These are phyloP conservation scores for Salix viminalis DNA, from an alignment of 345 rosid genomes.

Conservation along the genomic window DNA sequence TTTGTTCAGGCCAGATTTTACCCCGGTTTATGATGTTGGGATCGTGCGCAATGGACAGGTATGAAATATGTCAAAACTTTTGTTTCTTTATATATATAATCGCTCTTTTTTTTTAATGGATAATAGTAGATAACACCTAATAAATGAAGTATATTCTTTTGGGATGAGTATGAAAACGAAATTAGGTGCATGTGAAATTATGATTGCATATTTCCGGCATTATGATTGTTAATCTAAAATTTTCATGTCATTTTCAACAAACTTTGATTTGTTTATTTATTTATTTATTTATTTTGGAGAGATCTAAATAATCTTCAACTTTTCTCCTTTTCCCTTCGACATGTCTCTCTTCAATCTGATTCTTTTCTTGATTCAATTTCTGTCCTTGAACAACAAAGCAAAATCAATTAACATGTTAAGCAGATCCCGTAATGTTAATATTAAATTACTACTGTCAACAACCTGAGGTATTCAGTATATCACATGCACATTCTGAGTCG, in stretches of 20 bases:
- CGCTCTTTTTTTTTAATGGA: neutral
- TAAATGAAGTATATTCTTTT: neutral
- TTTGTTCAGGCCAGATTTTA: conserved; percentile 60
- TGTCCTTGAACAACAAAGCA: neutral
- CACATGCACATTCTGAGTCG: neutral
- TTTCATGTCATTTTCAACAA: neutral
- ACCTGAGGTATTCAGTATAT: neutral
- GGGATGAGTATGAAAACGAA: neutral
- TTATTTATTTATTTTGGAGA: neutral
- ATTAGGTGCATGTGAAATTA: too few species aligned
- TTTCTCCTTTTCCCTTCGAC: neutral
- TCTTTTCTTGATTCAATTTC: neutral
- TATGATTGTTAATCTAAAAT: too few species aligned
- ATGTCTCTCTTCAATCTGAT: neutral
- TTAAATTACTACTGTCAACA: neutral
- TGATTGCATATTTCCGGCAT: neutral
- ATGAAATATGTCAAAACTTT: neutral
- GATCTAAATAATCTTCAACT: too few species aligned
- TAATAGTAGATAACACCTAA: neutral
- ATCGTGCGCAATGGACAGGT: conserved; percentile 41
- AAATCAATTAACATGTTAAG: neutral
- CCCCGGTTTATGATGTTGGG: conserved; percentile 61
- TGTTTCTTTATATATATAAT: neutral
- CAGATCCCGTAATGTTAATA: neutral
- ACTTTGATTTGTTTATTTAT: too few species aligned